Percentiles rank a stretch among this genome's conserved stretches.
These are phyloP conservation scores for Aspergillus indologenus DNA, from an alignment of 495 filamentous ascomycete species.

Conservation along the genomic window DNA sequence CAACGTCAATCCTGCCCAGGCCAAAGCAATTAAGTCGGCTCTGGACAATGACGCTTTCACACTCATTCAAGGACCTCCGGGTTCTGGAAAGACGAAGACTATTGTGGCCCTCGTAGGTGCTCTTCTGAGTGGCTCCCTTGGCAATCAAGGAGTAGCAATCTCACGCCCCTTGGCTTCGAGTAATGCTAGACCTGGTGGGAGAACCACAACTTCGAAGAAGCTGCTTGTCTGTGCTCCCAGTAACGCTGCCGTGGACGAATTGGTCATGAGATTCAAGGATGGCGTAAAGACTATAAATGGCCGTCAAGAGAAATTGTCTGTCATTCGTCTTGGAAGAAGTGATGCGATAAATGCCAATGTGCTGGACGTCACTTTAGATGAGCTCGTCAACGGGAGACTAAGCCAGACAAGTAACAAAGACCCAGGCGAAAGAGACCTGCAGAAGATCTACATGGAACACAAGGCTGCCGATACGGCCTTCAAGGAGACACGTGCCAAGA, in stretches of 20 bases:
- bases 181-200: conserved; percentile 19
- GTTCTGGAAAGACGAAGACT: conserved; percentile 97
- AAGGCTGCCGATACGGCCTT: conserved; percentile 70
- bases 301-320: conserved; percentile 65
- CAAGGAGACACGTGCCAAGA: conserved; percentile 57
- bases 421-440: conserved; percentile 55
- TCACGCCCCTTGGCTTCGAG: conserved; percentile 41
- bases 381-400: conserved; percentile 75
- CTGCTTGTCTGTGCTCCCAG: conserved; percentile 92
- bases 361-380: conserved; percentile 88
- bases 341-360: conserved; percentile 92
- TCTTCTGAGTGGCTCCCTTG: conserved; percentile 64
- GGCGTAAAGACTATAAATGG: conserved; percentile 80
- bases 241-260: conserved; percentile 95
- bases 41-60: conserved; percentile 95
- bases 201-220: conserved; percentile 63
- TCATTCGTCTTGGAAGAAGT: conserved; percentile 86
- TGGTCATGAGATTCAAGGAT: conserved; percentile 87
- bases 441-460: conserved; percentile 79
- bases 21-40: conserved; percentile 87
- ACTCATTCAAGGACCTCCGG: conserved; percentile 91
- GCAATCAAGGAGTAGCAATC: conserved; percentile 47
- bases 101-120: conserved; percentile 95
- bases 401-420: conserved; percentile 42
- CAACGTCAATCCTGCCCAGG: conserved; percentile 81